A percentile compares a stretch with the other conserved stretches of the same genome.
Evolutionary conservation across 202 grass and related monocot genomes (phyloP).

Genomic region (Panicum hallii): DNA sequence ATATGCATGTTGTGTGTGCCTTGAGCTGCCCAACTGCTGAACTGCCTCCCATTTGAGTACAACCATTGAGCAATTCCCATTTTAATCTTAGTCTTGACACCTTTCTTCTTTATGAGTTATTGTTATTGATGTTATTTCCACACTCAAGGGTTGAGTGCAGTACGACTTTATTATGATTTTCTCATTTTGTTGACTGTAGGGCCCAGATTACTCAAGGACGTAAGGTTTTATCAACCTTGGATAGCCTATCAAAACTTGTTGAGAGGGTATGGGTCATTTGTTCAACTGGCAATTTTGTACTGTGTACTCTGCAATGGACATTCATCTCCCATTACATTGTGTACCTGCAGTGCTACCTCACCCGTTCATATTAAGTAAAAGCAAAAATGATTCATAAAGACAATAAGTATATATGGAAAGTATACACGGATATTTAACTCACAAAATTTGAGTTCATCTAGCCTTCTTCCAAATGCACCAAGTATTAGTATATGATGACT

Average conservation of each 20-base stretch:
- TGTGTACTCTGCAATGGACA: slow-evolving; percentile 16
- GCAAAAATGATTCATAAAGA: slow-evolving; percentile 25
- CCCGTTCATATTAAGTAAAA: not conserved
- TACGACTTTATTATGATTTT: slow-evolving; percentile 36
- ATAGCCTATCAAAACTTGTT: slow-evolving; percentile 90
- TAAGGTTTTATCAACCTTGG: slow-evolving; percentile 77
- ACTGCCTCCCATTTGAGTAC: not conserved
- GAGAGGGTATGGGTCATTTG: slow-evolving; percentile 67
- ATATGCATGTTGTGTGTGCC: slow-evolving; percentile 10
- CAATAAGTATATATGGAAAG: slow-evolving; percentile 20
- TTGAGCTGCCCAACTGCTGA: not conserved
- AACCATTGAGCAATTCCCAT: slow-evolving; percentile 18
- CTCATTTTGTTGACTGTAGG: slow-evolving; percentile 62
- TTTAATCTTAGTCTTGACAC: slow-evolving; percentile 28
- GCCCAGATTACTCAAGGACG: slow-evolving; percentile 93
- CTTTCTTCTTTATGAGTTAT: slow-evolving; percentile 21
- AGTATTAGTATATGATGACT: not conserved
- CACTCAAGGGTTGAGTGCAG: slow-evolving; percentile 18
- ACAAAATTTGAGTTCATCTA: slow-evolving; percentile 9
- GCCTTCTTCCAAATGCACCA: not conserved
- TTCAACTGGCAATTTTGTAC: slow-evolving; percentile 25
- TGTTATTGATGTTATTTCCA: slow-evolving; percentile 30
- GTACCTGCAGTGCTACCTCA: not conserved
- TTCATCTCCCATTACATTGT: slow-evolving; percentile 21
- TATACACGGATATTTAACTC: slow-evolving; percentile 8